Conservation (phyloP, 306 rosid species). For the Sicyos edulis region DNA sequence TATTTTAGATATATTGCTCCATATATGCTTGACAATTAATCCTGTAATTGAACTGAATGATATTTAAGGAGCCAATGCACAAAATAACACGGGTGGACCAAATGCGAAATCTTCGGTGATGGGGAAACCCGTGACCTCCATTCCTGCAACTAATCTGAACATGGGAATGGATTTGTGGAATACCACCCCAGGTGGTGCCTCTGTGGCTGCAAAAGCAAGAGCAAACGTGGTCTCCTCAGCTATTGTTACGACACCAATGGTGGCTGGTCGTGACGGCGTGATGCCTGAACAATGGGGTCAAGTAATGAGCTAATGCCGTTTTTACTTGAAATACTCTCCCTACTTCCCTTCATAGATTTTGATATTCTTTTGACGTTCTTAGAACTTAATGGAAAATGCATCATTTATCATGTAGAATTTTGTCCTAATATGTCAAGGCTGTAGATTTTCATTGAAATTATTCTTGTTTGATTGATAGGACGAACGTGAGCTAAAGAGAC, state of each 20-base stretch:
- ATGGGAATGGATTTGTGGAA: conserved; percentile 97
- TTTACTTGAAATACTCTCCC: not conserved
- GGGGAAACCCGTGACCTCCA: conserved; percentile 55
- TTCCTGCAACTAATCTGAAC: conserved; percentile 75
- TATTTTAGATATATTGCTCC: too few relatives aligned
- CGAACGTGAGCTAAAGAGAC: conserved; percentile 90
- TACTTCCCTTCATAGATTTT: not conserved
- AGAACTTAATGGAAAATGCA: not conserved
- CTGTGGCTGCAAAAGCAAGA: conserved; percentile 60
- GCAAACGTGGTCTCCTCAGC: conserved; percentile 46
- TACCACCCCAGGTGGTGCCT: conserved; percentile 45
- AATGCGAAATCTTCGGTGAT: conserved; percentile 39
- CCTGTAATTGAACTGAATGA: conserved; percentile 9
- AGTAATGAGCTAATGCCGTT: conserved; percentile 34
- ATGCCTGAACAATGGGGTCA: conserved; percentile 78
- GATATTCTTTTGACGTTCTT: not conserved
- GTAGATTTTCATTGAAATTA: not conserved
- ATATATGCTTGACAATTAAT: not conserved
- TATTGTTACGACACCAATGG: conserved; percentile 33
- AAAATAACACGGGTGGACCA: conserved; percentile 43
- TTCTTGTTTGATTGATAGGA: conserved; percentile 47
- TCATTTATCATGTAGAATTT: not conserved
- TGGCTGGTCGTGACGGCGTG: conserved; percentile 41
- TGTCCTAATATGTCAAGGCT: not conserved
- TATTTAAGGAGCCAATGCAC: conserved; percentile 78